These are phyloP conservation scores for Ophiostoma sp. DNA, from an alignment of 2,329 filamentous ascomycete genomes.

Conservation along the genomic window DNA sequence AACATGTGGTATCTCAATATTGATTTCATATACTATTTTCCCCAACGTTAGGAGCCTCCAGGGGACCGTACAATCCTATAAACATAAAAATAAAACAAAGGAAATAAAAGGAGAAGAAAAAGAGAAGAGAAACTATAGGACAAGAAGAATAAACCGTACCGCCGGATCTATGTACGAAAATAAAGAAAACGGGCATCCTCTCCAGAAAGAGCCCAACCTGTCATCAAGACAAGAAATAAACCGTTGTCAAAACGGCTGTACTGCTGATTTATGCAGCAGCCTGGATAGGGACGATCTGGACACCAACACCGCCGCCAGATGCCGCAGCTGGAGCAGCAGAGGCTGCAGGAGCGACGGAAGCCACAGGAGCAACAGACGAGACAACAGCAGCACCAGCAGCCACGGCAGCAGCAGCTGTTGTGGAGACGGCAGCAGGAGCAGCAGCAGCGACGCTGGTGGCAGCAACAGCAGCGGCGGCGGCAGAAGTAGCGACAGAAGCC, in stretches of 20 bases:
- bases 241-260: not conserved
- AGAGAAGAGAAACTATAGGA: not conserved
- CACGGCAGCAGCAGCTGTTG: constrained; percentile 13
- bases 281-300: constrained; percentile 26
- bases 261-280: not conserved
- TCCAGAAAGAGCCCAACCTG: not conserved
- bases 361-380: not conserved
- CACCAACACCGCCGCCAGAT: constrained; percentile 24
- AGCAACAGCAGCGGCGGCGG: not conserved
- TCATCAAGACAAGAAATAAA: constrained; percentile 12
- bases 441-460: not conserved
- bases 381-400: constrained; percentile 2
- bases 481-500: not conserved
- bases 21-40: not conserved
- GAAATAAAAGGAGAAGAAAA: not conserved
- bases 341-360: not conserved
- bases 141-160: not conserved
- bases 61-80: constrained; percentile 8
- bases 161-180: constrained; percentile 3
- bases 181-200: not conserved
- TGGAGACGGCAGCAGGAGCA: not conserved
- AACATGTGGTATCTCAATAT: constrained; percentile 18
- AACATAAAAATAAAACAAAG: not conserved
- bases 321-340: constrained; percentile 1
- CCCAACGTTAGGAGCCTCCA: constrained; percentile 12